Percentiles rank a stretch among this genome's conserved stretches.
Conservation (phyloP, 169 alveolate species). For the Perkinsus olseni region DNA sequence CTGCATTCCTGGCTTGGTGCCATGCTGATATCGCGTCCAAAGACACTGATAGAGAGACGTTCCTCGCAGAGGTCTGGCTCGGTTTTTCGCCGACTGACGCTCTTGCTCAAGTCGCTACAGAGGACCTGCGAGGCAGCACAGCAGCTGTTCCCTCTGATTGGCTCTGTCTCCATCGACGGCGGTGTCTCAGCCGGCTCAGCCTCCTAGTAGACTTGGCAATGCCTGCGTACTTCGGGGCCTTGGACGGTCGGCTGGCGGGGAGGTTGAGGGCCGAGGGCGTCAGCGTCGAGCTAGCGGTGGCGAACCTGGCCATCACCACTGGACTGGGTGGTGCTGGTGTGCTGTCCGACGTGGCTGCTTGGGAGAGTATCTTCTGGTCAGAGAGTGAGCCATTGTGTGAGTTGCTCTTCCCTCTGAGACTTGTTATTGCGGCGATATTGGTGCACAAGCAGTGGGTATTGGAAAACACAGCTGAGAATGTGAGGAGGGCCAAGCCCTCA, state of each 20-base stretch:
- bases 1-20: not conserved
- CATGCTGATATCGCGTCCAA: not conserved
- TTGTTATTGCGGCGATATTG: no score
- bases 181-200: not conserved
- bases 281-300: not conserved
- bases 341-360: not conserved
- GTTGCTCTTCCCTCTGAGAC: not conserved
- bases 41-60: not conserved
- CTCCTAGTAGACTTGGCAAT: not conserved
- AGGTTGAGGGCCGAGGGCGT: not conserved
- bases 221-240: not conserved
- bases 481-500: no score
- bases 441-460: no score
- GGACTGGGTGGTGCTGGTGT: not conserved
- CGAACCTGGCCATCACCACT: not conserved
- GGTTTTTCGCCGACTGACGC: not conserved
- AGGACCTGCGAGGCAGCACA: not conserved
- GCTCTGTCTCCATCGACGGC: not conserved
- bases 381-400: not conserved
- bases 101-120: not conserved
- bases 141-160: not conserved
- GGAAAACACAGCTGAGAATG: no score
- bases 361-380: not conserved
- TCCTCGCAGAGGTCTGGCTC: not conserved
- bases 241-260: not conserved